Base-by-base conservation (phyloP, 352 stramenopile species). In the Blastocystis sp. region DNA sequence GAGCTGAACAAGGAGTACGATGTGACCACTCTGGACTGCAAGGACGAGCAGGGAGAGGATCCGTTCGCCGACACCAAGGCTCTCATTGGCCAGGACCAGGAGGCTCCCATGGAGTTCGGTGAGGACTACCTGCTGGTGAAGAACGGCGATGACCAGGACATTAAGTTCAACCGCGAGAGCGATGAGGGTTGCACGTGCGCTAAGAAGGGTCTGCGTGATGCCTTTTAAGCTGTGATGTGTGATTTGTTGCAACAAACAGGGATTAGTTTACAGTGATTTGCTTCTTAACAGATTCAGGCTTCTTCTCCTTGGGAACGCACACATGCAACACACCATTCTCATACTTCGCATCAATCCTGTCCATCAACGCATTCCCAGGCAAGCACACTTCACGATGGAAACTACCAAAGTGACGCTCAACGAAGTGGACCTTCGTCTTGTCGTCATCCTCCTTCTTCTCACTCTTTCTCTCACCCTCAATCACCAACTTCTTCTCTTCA, bases 151-250 rank as follows among this genome's bases (percentile, higher is more conserved):
- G n/a, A 34, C 34, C 19, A 84, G 28, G 34, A 4, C 0, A 4
- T 84, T 2, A 48, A 28, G 3, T 66, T 65, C 45, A 59, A 66
- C 2, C 74, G 74, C 69, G 3, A 41, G 2, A 38, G 14, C 10
- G 71, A 81, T 66, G n/a, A 11, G 41, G 71, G 71, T 28, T 81
- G 71, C 45, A 81, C 71, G 34, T 81, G 71, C 48, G 71, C 71
- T 60, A 52, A 21, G 28, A 23, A 64, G 28, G 28, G 28, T 34
- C 28, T 34, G 28, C 28, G 28, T 34, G 28, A 34, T 34, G 28
- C 28, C 28, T 34, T 34, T 34, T 34, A 34, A 34, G 28, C 28
- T 34, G 28, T 34, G 28, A 34, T 34, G 28, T 34, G 28, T 34
- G 28, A 34, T 34, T 34, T 34, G 28, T 34, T 34, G 28, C 28